These are phyloP conservation scores for Acorus gramineus DNA, from an alignment of 106 monocot species.

Conservation along the genomic window DNA sequence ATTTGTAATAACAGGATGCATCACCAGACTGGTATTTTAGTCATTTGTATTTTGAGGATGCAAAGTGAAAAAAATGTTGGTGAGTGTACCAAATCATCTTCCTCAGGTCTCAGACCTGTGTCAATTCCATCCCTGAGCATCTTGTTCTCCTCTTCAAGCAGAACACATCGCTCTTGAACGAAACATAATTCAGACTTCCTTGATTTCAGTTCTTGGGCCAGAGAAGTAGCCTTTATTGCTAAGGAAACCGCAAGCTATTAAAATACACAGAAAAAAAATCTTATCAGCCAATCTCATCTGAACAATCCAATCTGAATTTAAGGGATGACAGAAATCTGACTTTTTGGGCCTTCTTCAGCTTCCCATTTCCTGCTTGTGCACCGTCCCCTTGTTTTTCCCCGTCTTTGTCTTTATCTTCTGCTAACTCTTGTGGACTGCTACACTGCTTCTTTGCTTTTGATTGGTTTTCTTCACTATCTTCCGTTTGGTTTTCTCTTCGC, in stretches of 20 bases:
- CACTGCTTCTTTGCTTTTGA: conserved; percentile 51
- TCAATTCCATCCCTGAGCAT: neutral
- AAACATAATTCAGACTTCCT: neutral
- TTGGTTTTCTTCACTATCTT: conserved; percentile 20
- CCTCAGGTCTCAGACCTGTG: neutral
- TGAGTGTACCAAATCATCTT: neutral
- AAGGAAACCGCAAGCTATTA: conserved; percentile 67
- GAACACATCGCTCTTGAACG: neutral
- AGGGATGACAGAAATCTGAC: conserved; percentile 6
- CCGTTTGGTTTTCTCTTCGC: conserved; percentile 14
- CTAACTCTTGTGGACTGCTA: neutral
- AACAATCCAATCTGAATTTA: neutral
- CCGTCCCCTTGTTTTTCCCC: neutral
- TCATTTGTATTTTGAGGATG: too few species aligned
- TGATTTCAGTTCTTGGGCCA: conserved; percentile 27
- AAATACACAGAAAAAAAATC: neutral
- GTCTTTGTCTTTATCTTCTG: neutral
- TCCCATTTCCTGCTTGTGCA: conserved; percentile 17
- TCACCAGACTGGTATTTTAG: too few species aligned
- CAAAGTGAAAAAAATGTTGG: neutral
- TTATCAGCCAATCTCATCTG: neutral
- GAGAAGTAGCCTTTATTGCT: conserved; percentile 61
- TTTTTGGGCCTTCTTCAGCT: conserved; percentile 54
- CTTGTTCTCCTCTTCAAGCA: conserved; percentile 5
- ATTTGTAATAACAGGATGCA: too few species aligned